Conservation (phyloP, 768 basidiomycete species). For the Russula sp. region DNA sequence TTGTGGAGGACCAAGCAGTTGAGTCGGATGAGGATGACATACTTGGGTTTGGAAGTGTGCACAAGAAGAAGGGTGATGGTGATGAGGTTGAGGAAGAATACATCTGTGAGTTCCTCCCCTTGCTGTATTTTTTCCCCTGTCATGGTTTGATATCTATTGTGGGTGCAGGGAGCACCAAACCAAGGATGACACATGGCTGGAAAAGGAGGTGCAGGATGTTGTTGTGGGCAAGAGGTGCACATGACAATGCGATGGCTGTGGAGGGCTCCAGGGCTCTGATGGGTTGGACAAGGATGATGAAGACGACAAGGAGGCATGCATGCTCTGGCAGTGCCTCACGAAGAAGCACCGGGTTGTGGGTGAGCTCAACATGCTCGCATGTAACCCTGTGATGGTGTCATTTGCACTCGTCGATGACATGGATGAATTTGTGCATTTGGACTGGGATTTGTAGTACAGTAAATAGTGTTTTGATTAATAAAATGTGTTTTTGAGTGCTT, state of each 20-base stretch:
- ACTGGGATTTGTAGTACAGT: too few species aligned
- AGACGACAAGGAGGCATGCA: constrained; percentile 43
- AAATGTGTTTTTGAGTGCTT: too few species aligned
- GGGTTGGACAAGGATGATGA: constrained; percentile 61
- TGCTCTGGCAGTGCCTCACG: constrained; percentile 38
- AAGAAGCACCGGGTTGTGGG: constrained; percentile 56
- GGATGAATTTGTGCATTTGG: constrained; percentile 45
- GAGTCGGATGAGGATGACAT: constrained; percentile 77
- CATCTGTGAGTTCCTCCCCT: constrained; percentile 40
- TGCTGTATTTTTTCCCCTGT: not conserved
- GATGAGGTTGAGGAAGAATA: constrained; percentile 68
- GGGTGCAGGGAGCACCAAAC: constrained; percentile 57
- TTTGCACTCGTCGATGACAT: constrained; percentile 53
- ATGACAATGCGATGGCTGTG: constrained; percentile 49
- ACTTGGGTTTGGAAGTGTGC: constrained; percentile 48
- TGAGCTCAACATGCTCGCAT: constrained; percentile 56
- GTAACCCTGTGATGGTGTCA: constrained; percentile 48
- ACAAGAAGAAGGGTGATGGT: constrained; percentile 26
- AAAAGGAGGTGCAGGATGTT: constrained; percentile 56
- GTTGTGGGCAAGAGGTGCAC: constrained; percentile 55
- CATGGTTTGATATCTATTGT: constrained; percentile 2
- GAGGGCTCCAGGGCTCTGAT: constrained; percentile 54
- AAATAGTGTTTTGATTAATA: too few species aligned
- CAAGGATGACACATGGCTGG: constrained; percentile 50
- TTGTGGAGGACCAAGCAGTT: constrained; percentile 65